These are phyloP conservation scores for Lunasporangiospora selenospora DNA, from an alignment of 192 early-diverging fungal genomes.

Conservation along the genomic window DNA sequence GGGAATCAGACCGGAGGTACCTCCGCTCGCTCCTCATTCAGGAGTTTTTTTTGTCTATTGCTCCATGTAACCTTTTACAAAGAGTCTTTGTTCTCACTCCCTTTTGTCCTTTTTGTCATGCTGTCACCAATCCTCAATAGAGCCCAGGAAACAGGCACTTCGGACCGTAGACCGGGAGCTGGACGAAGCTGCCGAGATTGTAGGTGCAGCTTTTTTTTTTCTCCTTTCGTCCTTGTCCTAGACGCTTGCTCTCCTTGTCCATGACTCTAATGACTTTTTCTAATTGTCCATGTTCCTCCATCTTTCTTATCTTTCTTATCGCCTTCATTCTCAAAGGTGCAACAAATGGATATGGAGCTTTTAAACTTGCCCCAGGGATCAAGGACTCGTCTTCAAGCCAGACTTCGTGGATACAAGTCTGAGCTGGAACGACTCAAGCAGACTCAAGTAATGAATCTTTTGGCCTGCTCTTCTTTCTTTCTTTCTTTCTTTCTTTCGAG, in stretches of 20 bases:
- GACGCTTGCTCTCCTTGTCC: not conserved
- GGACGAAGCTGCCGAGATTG: slow-evolving; percentile 86
- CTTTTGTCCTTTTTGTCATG: not conserved
- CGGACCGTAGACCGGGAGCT: slow-evolving; percentile 81
- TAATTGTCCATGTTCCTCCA: too few species aligned
- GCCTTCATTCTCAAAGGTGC: slow-evolving; percentile 59
- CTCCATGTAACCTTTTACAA: not conserved
- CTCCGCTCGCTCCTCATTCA: too few species aligned
- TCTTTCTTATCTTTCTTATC: too few species aligned
- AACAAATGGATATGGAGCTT: slow-evolving; percentile 90
- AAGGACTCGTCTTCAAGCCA: slow-evolving; percentile 65
- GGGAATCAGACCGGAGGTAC: slow-evolving; percentile 11
- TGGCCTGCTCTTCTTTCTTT: not conserved
- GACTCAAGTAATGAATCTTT: slow-evolving; percentile 71
- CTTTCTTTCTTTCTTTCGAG: not conserved
- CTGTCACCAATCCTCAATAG: slow-evolving; percentile 30
- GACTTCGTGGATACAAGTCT: slow-evolving; percentile 70
- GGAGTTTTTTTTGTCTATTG: not conserved
- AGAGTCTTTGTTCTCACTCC: not conserved
- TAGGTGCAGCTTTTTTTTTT: slow-evolving; percentile 50
- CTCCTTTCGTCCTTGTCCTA: not conserved
- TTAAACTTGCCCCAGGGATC: slow-evolving; percentile 63
- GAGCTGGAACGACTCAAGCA: slow-evolving; percentile 75
- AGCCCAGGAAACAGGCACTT: slow-evolving; percentile 69
- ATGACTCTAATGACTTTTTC: slow-evolving; percentile 2